Evolutionary conservation across 2,329 filamentous ascomycete genomes (phyloP).

Genomic region (Colletotrichum sp.): DNA sequence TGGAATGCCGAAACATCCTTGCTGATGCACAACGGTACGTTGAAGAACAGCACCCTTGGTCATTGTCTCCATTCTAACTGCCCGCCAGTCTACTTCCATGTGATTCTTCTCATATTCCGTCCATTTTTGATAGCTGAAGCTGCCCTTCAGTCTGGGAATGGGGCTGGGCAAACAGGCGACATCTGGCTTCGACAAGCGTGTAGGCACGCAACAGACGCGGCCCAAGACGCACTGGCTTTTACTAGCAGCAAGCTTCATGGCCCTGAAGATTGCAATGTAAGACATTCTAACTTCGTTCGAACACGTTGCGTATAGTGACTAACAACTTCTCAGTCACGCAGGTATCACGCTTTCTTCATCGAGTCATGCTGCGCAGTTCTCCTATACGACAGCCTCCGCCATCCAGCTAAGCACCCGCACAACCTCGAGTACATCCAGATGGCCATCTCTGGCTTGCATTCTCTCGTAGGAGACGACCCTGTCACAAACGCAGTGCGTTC

Average conservation of each 20-base stretch:
- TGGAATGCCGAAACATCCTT: conserved; percentile 14
- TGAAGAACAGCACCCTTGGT: neutral
- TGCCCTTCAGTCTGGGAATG: conserved; percentile 4
- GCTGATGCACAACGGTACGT: conserved; percentile 3
- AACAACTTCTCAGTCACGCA: neutral
- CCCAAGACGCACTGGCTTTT: conserved; percentile 31
- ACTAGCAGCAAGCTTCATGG: conserved; percentile 7
- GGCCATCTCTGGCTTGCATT: neutral
- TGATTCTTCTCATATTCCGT: conserved; percentile 1
- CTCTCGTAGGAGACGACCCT: conserved; percentile 28
- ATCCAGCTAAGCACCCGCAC: conserved; percentile 30
- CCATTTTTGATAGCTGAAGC: conserved; percentile 17
- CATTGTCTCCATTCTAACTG: neutral
- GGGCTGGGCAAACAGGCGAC: conserved; percentile 19
- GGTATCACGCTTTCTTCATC: conserved; percentile 32
- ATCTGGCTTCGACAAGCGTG: conserved; percentile 36
- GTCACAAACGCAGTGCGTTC: conserved; percentile 28
- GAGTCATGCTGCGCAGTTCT: conserved; percentile 32
- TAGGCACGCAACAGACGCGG: conserved; percentile 31
- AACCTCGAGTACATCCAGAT: conserved; percentile 16
- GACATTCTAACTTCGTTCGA: neutral
- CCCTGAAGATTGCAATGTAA: conserved; percentile 3
- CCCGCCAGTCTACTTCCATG: neutral
- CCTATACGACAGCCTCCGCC: conserved; percentile 31
- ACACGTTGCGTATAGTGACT: neutral